A percentile compares a stretch with the other conserved stretches of the same genome.
Conservation (phyloP, 257 asterid species). For the Cynanchum wilfordii region DNA sequence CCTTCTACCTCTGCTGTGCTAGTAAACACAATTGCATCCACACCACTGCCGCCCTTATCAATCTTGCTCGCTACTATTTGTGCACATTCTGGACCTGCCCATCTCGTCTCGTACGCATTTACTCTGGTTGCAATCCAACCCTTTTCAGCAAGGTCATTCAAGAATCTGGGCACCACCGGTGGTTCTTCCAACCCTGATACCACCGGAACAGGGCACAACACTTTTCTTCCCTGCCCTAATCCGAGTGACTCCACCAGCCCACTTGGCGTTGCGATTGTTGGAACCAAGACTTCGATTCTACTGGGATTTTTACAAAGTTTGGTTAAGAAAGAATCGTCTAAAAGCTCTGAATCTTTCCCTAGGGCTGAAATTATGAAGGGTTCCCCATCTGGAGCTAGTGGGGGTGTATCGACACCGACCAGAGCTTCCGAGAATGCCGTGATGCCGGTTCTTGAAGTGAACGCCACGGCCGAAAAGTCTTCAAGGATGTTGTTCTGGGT, state of each 20-base stretch:
- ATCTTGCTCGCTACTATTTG: conserved; percentile 39
- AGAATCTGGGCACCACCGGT: conserved; percentile 65
- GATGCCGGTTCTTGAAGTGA: conserved; percentile 79
- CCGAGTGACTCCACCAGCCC: conserved; percentile 58
- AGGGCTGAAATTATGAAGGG: conserved; percentile 52
- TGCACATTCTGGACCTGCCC: conserved; percentile 43
- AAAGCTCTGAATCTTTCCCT: conserved; percentile 64
- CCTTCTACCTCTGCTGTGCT: conserved; percentile 91
- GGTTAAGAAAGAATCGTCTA: conserved; percentile 34
- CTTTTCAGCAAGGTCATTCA: conserved; percentile 38
- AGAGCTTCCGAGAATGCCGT: conserved; percentile 51
- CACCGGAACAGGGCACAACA: conserved; percentile 66
- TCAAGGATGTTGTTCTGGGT: conserved; percentile 32
- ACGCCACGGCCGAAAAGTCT: conserved; percentile 61
- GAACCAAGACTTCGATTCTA: conserved; percentile 50
- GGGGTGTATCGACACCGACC: conserved; percentile 21
- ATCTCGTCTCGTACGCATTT: conserved; percentile 64
- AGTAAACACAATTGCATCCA: conserved; percentile 77
- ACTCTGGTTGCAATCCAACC: conserved; percentile 61
- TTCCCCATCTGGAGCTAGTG: conserved; percentile 40
- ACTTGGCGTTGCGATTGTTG: conserved; percentile 62
- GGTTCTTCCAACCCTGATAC: conserved; percentile 71
- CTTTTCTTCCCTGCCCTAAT: conserved; percentile 45
- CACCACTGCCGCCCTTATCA: conserved; percentile 36
- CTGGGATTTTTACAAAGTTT: conserved; percentile 47